Evolutionary conservation across 257 asterid genomes (phyloP), one percentile per base, ranked within the genome.

Genomic region (Capsicum chinense): DNA sequence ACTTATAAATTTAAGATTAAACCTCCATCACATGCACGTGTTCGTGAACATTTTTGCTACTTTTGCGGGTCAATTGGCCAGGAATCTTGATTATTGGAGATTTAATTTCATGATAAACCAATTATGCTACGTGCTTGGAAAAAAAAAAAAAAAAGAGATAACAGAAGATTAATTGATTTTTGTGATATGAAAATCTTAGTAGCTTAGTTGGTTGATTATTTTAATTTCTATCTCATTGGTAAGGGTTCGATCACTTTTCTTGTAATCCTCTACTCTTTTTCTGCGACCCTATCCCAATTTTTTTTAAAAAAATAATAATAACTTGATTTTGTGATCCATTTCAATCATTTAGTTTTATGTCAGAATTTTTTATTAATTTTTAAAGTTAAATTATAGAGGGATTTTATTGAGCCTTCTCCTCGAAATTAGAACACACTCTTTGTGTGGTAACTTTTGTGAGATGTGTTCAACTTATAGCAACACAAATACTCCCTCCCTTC

Each of bases 71-170:
- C 56, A 70, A 9, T 44, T 70, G 14, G 56, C 35, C 54, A 42
- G 15, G 79, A 69, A 69, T 70, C 56, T 70, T 70, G 16, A 70
- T 70, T 70, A 70, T 70, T 70, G 79, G 56, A 70, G 56, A 44
- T 44, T 70, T 70, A 39, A 62, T 10, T 26, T 26, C 19, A 0
- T 70, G 9, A 59, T 1, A 67, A 67, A 33, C 21, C 15, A 37
- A 44, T 42, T 42, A 35, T 1, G 52, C 48, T 67, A 7, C 50
- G n/a, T 67, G 9, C 48, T 13, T 2, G 3, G 0, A 39, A 39
- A 39, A 39, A 39, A 33, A 64, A 63, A 21, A 63, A 62, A 3
- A 3, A 8, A 5, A 14, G 60, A 56, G n/a, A 56, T 9, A 50
- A 50, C 56, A 50, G 56, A 50, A 56, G 60, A 7, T 56, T n/a